Conservation (phyloP, 2,329 filamentous ascomycete genomes). For the Fusarium mangiferae region DNA sequence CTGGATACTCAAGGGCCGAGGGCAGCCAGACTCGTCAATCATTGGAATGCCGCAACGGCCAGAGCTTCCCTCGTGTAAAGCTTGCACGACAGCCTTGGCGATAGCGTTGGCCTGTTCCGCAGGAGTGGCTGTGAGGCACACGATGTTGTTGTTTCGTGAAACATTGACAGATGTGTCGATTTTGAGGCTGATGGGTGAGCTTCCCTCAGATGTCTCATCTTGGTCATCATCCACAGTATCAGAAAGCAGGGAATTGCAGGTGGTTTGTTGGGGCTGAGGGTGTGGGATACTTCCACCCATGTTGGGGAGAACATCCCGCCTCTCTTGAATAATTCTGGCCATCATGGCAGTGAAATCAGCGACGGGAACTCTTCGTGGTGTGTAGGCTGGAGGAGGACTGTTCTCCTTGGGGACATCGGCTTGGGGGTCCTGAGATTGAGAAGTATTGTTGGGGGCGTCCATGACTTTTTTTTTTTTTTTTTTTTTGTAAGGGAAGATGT, state of each 20-base stretch:
- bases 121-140: constrained; percentile 55
- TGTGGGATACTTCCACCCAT: constrained; percentile 4
- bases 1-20: constrained; percentile 54
- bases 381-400: constrained; percentile 47
- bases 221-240: constrained; percentile 24
- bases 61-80: constrained; percentile 55
- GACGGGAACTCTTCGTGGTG: constrained; percentile 32
- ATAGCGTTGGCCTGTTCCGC: constrained; percentile 55
- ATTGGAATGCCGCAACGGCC: constrained; percentile 55
- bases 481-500: background rate
- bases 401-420: constrained; percentile 35
- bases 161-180: constrained; percentile 62
- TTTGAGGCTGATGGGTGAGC: constrained; percentile 56
- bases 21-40: constrained; percentile 57
- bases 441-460: constrained; percentile 25
- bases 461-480: constrained; percentile 11
- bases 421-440: constrained; percentile 25
- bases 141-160: constrained; percentile 59
- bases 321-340: constrained; percentile 29
- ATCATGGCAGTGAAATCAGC: constrained; percentile 28
- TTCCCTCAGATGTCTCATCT: constrained; percentile 36
- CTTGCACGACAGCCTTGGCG: constrained; percentile 56
- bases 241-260: constrained; percentile 12
- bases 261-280: constrained; percentile 10
- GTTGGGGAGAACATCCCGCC: constrained; percentile 3